A percentile compares a stretch with the other conserved stretches of the same genome.
Conservation (phyloP, 306 rosid species). For the Amphicarpaea edgeworthii region DNA sequence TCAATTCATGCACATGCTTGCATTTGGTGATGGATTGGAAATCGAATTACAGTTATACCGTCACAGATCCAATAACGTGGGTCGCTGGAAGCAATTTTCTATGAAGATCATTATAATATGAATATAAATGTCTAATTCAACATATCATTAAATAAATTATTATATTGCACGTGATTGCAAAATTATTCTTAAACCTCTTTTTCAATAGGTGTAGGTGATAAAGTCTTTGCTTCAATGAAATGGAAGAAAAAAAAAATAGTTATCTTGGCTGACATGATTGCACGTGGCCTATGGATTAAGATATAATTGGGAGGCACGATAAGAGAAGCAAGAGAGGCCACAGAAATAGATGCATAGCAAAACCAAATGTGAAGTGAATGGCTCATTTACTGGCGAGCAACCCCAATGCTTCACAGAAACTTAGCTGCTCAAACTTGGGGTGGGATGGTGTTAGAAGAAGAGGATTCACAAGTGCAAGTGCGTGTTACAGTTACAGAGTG, state of each 20-base stretch:
- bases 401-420: slow-evolving; percentile 46
- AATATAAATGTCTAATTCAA: no score
- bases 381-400: slow-evolving; percentile 60
- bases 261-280: slow-evolving; percentile 43
- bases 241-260: not conserved
- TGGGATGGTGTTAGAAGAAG: slow-evolving; percentile 35
- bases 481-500: slow-evolving; percentile 24
- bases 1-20: no score
- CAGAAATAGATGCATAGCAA: slow-evolving; percentile 10
- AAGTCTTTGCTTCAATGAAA: no score
- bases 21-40: no score
- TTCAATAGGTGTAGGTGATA: no score
- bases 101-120: no score
- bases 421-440: slow-evolving; percentile 41
- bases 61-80: no score
- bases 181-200: no score
- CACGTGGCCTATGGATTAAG: slow-evolving; percentile 45
- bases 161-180: no score
- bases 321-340: slow-evolving; percentile 37
- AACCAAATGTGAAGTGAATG: slow-evolving; percentile 39
- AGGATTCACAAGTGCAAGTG: slow-evolving; percentile 14
- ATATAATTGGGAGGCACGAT: slow-evolving; percentile 22
- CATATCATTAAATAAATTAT: no score
- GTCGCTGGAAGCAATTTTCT: no score
- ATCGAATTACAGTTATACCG: no score